Evolutionary conservation across 2,329 filamentous ascomycete species (phyloP).

Genomic region (Colletotrichum theobromicola): DNA sequence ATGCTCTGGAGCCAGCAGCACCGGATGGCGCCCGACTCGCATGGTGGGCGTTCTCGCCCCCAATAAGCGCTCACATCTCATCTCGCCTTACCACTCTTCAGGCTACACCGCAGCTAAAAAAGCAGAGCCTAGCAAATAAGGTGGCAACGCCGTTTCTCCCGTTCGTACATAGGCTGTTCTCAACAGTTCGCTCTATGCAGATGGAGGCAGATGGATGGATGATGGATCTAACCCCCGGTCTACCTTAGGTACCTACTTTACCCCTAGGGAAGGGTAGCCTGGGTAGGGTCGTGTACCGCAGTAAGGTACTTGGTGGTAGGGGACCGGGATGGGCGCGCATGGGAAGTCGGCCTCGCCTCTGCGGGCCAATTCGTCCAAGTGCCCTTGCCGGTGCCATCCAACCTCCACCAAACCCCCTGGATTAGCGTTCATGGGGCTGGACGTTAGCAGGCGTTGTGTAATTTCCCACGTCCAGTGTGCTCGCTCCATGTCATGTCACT

Average conservation of each 20-base stretch:
- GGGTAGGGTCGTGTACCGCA: no score
- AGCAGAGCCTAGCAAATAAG: not conserved
- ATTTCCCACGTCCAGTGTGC: constrained; percentile 18
- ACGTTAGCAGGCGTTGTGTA: constrained; percentile 11
- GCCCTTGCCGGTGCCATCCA: constrained; percentile 13
- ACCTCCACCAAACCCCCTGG: constrained; percentile 23
- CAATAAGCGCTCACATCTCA: constrained; percentile 12
- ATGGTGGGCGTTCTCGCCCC: not conserved
- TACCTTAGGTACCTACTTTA: no score
- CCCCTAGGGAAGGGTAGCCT: not conserved
- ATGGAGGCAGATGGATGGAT: not conserved
- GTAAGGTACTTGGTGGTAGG: not conserved
- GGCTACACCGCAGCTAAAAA: not conserved
- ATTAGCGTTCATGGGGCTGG: constrained; percentile 22
- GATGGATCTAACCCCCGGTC: constrained; percentile 11
- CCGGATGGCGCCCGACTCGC: not conserved
- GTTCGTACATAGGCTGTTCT: no score
- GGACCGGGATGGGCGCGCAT: not conserved
- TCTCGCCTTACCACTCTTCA: not conserved
- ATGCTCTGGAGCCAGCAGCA: not conserved
- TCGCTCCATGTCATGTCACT: constrained; percentile 13
- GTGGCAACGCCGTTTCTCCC: constrained; percentile 9
- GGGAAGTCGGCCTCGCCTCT: constrained; percentile 1
- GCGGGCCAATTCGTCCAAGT: constrained; percentile 10
- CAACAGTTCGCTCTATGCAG: constrained; percentile 4